phyloP scores from a whole-genome alignment of 768 basidiomycete species.

The Lactifluus piperatus region DNA sequence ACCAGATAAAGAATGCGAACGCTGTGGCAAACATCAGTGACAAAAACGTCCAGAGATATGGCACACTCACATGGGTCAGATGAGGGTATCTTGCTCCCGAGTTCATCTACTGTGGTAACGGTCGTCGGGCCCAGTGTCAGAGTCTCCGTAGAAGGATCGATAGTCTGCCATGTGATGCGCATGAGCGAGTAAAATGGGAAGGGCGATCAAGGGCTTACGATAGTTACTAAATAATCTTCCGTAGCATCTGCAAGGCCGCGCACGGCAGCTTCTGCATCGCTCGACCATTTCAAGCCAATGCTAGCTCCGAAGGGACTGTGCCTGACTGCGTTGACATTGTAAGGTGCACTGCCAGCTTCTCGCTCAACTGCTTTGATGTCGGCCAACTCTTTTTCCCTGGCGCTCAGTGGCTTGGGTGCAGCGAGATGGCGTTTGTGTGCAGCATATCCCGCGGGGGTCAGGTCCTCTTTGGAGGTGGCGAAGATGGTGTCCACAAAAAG shows the following conservation, averaged over 20 bases:
- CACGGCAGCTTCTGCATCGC: constrained; percentile 58
- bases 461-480: constrained; percentile 62
- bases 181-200: not conserved
- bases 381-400: constrained; percentile 73
- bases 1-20: constrained; percentile 65
- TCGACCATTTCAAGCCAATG: constrained; percentile 60
- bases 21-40: constrained; percentile 24
- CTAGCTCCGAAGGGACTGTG: constrained; percentile 48
- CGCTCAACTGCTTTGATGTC: constrained; percentile 71
- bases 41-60: constrained; percentile 10
- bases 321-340: constrained; percentile 50
- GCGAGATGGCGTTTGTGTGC: constrained; percentile 61
- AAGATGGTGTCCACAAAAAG: constrained; percentile 68
- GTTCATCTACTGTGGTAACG: constrained; percentile 34
- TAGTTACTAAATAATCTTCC: constrained; percentile 46
- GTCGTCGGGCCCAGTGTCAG: constrained; percentile 37
- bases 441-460: constrained; percentile 61
- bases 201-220: constrained; percentile 40
- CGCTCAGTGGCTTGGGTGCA: constrained; percentile 77
- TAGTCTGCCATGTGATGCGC: constrained; percentile 36
- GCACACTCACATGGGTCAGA: constrained; percentile 46
- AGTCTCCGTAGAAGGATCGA: constrained; percentile 57
- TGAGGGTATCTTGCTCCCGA: constrained; percentile 43
- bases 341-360: constrained; percentile 38
- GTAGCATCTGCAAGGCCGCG: constrained; percentile 42